Conservation (phyloP, 257 asterid genomes). For the Lavandula angustifolia region DNA sequence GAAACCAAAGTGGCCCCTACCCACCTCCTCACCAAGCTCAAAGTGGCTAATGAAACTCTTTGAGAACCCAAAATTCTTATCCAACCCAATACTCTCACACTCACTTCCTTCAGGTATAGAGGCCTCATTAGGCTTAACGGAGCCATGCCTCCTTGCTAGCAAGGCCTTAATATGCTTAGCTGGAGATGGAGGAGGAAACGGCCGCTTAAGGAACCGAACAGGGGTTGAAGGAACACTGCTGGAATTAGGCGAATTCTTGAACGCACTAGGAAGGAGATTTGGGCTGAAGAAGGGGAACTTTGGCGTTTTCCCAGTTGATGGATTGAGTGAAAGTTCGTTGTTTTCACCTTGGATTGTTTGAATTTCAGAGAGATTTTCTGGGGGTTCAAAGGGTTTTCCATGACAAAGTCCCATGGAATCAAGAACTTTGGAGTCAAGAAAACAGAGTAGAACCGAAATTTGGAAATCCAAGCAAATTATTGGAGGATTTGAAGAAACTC, state of each 20-base stretch:
- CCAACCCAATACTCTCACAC: constrained; percentile 70
- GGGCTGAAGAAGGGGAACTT: constrained; percentile 93
- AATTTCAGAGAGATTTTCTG: constrained; percentile 54
- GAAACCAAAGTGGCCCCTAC: constrained; percentile 93
- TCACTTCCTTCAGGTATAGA: constrained; percentile 95
- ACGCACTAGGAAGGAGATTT: constrained; percentile 71
- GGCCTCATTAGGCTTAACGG: constrained; percentile 85
- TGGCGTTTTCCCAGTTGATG: constrained; percentile 75
- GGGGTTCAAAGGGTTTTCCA: constrained; percentile 78
- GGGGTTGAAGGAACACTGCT: constrained; percentile 83
- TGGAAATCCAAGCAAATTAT: not conserved
- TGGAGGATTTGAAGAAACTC: constrained; percentile 20
- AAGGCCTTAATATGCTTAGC: constrained; percentile 92
- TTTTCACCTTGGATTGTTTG: constrained; percentile 49
- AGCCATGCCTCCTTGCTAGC: constrained; percentile 86
- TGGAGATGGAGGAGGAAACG: constrained; percentile 96
- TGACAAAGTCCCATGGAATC: constrained; percentile 93
- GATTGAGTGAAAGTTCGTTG: constrained; percentile 48
- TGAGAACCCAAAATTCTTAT: constrained; percentile 73
- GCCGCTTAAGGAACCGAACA: constrained; percentile 72
- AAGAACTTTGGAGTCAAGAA: constrained; percentile 35
- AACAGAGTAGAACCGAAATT: constrained; percentile 14
- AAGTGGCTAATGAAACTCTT: constrained; percentile 61
- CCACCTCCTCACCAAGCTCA: constrained; percentile 87
- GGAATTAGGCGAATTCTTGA: constrained; percentile 84